A percentile compares a stretch with the other conserved stretches of the same genome.
These are phyloP conservation scores for Carpinus viminea DNA, from an alignment of 306 rosid genomes.

Conservation along the genomic window DNA sequence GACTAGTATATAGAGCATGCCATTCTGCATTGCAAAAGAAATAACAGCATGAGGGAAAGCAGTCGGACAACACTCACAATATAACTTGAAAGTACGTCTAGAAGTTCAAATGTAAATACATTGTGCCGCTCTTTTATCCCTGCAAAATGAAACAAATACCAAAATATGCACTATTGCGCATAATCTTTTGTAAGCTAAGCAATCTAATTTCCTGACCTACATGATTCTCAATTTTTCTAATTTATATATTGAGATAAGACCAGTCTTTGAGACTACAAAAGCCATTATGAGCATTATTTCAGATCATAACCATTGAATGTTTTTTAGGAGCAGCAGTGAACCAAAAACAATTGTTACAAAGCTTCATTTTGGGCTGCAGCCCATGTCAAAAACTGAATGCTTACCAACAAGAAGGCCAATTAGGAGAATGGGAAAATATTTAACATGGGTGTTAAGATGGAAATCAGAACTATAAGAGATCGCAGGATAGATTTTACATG, in stretches of 20 bases:
- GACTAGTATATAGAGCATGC: constrained; percentile 34
- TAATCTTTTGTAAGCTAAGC: neutral
- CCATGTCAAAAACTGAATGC: neutral
- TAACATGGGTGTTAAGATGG: neutral
- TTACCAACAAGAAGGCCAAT: neutral
- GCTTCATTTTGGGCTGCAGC: neutral
- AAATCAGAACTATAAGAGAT: neutral
- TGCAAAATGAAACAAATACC: neutral
- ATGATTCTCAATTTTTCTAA: neutral
- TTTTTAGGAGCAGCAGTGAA: neutral
- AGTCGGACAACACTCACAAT: neutral
- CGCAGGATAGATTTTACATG: neutral
- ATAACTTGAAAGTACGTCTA: neutral
- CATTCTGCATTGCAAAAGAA: constrained; percentile 30
- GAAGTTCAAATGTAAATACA: neutral
- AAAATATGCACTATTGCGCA: neutral
- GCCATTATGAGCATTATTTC: neutral
- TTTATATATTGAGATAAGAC: neutral
- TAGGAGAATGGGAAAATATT: neutral
- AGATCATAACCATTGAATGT: neutral
- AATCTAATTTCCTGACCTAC: neutral
- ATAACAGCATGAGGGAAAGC: neutral
- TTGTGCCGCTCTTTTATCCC: neutral
- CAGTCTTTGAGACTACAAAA: neutral
- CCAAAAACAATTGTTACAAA: neutral